Evolutionary conservation across 192 early-diverging fungal genomes (phyloP).

Genomic region (Phycomyces nitens): DNA sequence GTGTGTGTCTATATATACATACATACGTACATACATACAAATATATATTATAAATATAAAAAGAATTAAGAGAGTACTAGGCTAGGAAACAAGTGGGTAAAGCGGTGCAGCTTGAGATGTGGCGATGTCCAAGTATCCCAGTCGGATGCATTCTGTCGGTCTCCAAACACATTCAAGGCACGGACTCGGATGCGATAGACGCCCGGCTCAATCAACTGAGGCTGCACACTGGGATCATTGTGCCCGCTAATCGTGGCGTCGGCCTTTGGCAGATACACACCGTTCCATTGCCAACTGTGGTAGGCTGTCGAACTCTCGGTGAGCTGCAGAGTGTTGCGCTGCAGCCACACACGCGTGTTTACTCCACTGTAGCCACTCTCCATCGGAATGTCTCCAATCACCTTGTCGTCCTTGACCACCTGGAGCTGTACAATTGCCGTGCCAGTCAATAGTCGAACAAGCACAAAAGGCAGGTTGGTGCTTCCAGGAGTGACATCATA

Average conservation of each 20-base stretch:
- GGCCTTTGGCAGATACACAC: slow-evolving; percentile 14
- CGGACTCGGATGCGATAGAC: slow-evolving; percentile 19
- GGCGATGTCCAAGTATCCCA: slow-evolving; percentile 28
- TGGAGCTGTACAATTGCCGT: slow-evolving; percentile 23
- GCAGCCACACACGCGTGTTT: slow-evolving; percentile 15
- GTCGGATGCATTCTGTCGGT: slow-evolving; percentile 2
- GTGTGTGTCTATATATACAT: too few relatives aligned
- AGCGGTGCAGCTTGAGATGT: slow-evolving; percentile 3
- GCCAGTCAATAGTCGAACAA: slow-evolving; percentile 21
- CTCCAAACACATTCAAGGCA: slow-evolving; percentile 25
- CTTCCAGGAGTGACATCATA: slow-evolving; percentile 2
- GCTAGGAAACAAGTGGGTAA: not conserved
- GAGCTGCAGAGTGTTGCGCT: slow-evolving; percentile 5
- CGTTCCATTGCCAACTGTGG: slow-evolving; percentile 22
- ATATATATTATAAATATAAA: not conserved
- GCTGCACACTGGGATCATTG: not conserved
- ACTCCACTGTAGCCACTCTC: not conserved
- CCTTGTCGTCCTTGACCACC: slow-evolving; percentile 8
- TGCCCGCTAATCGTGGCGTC: slow-evolving; percentile 17
- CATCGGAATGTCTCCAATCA: slow-evolving; percentile 23
- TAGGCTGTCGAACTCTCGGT: slow-evolving; percentile 11
- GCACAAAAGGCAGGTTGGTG: slow-evolving; percentile 11
- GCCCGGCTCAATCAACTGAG: slow-evolving; percentile 4
- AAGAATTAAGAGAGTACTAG: not conserved
- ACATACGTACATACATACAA: not conserved